phyloP scores from a whole-genome alignment of 805 yeast species.

The Danielia oregonensis region DNA sequence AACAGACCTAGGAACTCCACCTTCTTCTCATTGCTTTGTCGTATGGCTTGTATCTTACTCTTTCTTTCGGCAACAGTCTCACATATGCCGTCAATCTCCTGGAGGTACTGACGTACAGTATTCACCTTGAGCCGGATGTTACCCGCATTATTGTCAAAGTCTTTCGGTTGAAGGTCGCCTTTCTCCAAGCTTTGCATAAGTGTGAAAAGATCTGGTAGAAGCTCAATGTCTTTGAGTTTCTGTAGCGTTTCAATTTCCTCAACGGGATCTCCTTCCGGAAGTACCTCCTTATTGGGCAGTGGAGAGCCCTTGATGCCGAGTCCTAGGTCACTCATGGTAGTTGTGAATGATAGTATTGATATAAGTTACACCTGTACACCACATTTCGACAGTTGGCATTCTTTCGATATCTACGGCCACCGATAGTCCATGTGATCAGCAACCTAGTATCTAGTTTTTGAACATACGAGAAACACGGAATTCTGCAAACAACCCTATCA shows the following conservation, averaged over 20 bases:
- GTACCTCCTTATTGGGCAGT: background rate
- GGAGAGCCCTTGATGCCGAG: background rate
- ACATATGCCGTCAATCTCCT: constrained; percentile 42
- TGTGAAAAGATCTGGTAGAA: constrained; percentile 35
- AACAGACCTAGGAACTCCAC: constrained; percentile 19
- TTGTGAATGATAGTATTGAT: no score
- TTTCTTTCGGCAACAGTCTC: constrained; percentile 37
- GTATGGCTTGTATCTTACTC: constrained; percentile 28
- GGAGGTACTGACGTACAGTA: constrained; percentile 31
- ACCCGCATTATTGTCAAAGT: constrained; percentile 44
- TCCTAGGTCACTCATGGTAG: background rate
- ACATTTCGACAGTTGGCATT: background rate
- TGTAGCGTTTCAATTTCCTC: constrained; percentile 14
- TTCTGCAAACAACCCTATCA: no score
- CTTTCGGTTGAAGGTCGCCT: constrained; percentile 38
- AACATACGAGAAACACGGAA: no score
- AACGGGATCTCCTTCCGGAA: background rate
- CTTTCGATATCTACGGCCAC: background rate
- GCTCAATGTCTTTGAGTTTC: constrained; percentile 28
- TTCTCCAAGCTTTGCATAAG: constrained; percentile 31
- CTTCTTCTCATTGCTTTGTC: constrained; percentile 26
- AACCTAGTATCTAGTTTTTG: no score
- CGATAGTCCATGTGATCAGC: no score
- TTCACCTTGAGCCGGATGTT: constrained; percentile 39
- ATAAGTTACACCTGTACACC: background rate